Evolutionary conservation across 768 basidiomycete genomes (phyloP).

Genomic region (Termitomyces titanicus): DNA sequence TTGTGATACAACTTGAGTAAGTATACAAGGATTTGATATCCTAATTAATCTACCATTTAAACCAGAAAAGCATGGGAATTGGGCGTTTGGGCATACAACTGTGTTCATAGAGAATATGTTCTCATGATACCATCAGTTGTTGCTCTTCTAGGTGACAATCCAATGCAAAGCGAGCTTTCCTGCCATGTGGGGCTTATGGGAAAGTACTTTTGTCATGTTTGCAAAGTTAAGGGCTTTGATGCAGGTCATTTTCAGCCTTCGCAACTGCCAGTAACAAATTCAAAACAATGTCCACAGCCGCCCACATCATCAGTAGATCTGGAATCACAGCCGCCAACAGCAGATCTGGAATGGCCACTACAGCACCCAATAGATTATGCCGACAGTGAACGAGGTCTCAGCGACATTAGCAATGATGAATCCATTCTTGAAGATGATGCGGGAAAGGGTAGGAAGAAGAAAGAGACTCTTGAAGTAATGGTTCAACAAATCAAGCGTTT

Average conservation of each 20-base stretch:
- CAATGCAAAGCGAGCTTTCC: neutral
- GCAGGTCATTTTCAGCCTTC: neutral
- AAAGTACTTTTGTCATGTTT: neutral
- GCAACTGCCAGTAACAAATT: no score
- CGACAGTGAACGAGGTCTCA: no score
- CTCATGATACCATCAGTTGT: neutral
- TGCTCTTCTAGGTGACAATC: neutral
- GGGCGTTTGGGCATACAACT: constrained; percentile 17
- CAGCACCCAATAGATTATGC: no score
- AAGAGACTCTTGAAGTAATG: no score
- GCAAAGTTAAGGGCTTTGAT: neutral
- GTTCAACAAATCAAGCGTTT: no score
- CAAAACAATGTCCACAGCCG: no score
- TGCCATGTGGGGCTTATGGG: neutral
- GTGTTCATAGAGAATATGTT: neutral
- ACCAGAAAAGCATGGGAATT: constrained; percentile 17
- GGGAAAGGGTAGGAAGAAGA: no score
- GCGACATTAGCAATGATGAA: no score
- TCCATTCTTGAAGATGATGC: no score
- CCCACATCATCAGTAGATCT: no score
- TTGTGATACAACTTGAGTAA: constrained; percentile 31
- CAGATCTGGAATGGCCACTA: no score
- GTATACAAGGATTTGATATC: constrained; percentile 6
- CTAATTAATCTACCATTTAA: neutral
- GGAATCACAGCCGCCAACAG: neutral